Base-by-base conservation (phyloP, 2,329 filamentous ascomycete genomes). In the Colletotrichum melonis region DNA sequence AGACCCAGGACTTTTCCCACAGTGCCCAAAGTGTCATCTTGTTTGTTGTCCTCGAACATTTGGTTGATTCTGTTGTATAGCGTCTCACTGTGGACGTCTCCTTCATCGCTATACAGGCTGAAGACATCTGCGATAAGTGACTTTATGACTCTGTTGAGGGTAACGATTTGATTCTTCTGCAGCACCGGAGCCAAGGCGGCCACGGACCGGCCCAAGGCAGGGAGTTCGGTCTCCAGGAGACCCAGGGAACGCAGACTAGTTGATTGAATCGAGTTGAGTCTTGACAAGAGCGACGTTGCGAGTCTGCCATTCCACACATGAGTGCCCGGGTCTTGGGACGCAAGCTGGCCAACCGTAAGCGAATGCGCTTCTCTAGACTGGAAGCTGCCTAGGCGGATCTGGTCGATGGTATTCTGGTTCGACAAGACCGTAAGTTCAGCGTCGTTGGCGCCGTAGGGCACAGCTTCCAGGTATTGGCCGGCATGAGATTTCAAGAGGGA, bases 171-270 rank as follows among this genome's bases (percentile, higher is more conserved):
- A 76, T 91, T 86, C 16, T 83, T 79, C 4, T 85, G 81, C 55
- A 92, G 80, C 30, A 89, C 82, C 38, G 82, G 78, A 67, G 86
- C 87, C 72, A 89, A 85, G 46, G 82, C 79, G 60, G 88, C 82
- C 30, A 93, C 77, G 69, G 90, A 87, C 57, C 86, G 85, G 11
- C 89, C 90, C 72, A 94, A 83, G 3, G 88, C 84, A 9, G 91
- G 90, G 63, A 94, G 82, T 78, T 95, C 93, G 1, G 86, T 84
- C 80, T 93, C 91, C 0, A 95, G 84, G 22, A 92, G 85, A 57
- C 88, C 86, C 60, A 95, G 82, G 55, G 91, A 89, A 58, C 87
- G 87, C 52, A 95, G 82, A 58, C 84, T 88, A 0, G 92, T 89
- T 28, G 86, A 83, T 14, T 83, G 82, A 22, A 91, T 80, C 1